phyloP scores from a whole-genome alignment of 805 yeast genomes.

The Hermanozyma aechmeae region DNA sequence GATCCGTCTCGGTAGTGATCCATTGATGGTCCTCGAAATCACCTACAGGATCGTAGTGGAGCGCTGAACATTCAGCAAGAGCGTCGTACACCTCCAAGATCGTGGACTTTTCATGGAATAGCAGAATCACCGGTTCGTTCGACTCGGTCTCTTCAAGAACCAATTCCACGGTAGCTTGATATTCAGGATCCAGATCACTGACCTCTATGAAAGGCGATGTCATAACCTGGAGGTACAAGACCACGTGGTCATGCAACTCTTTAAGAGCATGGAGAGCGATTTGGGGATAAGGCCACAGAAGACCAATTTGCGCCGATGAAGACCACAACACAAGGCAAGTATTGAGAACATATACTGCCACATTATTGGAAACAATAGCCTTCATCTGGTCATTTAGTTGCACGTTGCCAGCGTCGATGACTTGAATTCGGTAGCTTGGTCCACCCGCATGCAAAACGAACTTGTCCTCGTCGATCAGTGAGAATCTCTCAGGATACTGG shows the following conservation, averaged over 20 bases:
- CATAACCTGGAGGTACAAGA: constrained; percentile 23
- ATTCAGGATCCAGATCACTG: constrained; percentile 7
- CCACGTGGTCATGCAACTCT: constrained; percentile 5
- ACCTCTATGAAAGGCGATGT: constrained; percentile 11
- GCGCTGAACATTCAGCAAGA: constrained; percentile 1
- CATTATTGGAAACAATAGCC: background rate
- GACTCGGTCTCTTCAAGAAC: constrained; percentile 5
- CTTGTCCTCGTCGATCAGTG: constrained; percentile 27
- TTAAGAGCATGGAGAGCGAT: constrained; percentile 25
- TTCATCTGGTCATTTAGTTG: background rate
- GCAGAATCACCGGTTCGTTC: background rate
- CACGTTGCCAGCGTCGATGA: no score
- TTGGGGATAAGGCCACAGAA: constrained; percentile 26
- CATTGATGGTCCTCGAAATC: constrained; percentile 8
- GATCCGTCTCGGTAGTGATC: constrained; percentile 7
- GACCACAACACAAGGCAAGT: constrained; percentile 25
- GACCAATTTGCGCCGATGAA: constrained; percentile 11
- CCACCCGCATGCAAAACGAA: constrained; percentile 34
- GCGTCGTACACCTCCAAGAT: constrained; percentile 1
- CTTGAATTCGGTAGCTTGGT: no score
- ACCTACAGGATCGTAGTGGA: constrained; percentile 10
- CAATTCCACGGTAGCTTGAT: constrained; percentile 12
- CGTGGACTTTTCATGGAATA: background rate
- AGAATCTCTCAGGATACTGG: constrained; percentile 30
- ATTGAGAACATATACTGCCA: constrained; percentile 11